These are phyloP conservation scores for Tolypocladium paradoxum DNA, from an alignment of 2,329 filamentous ascomycete genomes.

Conservation along the genomic window DNA sequence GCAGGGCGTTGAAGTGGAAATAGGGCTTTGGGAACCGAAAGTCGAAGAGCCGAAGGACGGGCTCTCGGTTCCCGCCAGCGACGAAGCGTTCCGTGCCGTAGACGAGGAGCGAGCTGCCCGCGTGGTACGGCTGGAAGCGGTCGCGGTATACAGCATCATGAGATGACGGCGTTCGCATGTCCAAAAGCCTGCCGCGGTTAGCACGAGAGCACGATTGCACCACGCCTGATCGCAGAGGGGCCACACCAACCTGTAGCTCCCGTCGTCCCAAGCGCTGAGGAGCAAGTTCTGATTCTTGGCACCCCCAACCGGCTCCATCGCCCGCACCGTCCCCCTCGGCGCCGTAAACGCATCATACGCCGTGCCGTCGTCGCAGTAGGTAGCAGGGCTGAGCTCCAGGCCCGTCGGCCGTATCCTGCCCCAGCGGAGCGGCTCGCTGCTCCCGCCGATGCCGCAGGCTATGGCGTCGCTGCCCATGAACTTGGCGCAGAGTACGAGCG, in stretches of 20 bases:
- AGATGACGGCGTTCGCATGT: conserved; percentile 36
- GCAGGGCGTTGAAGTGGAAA: conserved; percentile 34
- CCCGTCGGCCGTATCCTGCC: conserved; percentile 35
- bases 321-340: conserved; percentile 30
- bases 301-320: conserved; percentile 33
- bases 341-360: conserved; percentile 1
- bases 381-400: conserved; percentile 23
- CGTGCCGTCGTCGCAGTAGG: conserved; percentile 15
- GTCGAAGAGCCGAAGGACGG: conserved; percentile 41
- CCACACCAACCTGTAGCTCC: conserved; percentile 28
- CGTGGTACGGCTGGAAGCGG: conserved; percentile 35
- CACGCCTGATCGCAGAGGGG: not conserved
- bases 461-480: conserved; percentile 35
- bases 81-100: conserved; percentile 41
- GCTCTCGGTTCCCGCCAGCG: conserved; percentile 32
- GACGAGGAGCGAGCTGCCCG: conserved; percentile 35
- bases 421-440: conserved; percentile 31
- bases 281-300: conserved; percentile 28
- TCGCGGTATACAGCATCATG: conserved; percentile 41
- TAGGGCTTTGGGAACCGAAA: conserved; percentile 39
- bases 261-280: conserved; percentile 43
- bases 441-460: conserved; percentile 33
- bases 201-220: not conserved
- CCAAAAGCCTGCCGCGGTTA: conserved; percentile 25
- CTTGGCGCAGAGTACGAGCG: conserved; percentile 24